These are phyloP conservation scores for Orbilia brochopaga DNA, from an alignment of 2,329 filamentous ascomycete species.

Conservation along the genomic window DNA sequence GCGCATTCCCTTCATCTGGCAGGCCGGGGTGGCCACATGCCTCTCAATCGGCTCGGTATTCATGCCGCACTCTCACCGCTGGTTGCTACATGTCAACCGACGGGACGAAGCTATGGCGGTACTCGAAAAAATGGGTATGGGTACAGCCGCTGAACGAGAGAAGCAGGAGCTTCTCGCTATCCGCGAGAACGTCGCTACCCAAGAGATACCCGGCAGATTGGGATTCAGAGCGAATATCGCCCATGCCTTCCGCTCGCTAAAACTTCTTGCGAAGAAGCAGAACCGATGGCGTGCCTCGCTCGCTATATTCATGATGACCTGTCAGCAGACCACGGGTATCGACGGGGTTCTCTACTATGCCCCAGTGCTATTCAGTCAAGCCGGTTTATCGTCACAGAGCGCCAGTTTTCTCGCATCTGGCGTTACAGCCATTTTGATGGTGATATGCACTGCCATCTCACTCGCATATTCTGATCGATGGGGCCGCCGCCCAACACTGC, in stretches of 20 bases:
- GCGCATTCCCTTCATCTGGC: constrained; percentile 65
- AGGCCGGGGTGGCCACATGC: constrained; percentile 59
- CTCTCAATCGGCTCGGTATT: constrained; percentile 59
- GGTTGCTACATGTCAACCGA: constrained; percentile 62
- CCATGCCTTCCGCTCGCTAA: constrained; percentile 34
- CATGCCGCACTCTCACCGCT: constrained; percentile 66
- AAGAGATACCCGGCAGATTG: constrained; percentile 55
- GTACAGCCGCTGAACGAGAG: constrained; percentile 61
- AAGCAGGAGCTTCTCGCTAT: constrained; percentile 61
- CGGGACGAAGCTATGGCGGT: constrained; percentile 59
- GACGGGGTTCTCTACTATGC: constrained; percentile 70
- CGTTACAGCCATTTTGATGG: constrained; percentile 66
- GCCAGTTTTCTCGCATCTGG: constrained; percentile 68
- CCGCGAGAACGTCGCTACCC: constrained; percentile 43
- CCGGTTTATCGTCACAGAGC: constrained; percentile 64
- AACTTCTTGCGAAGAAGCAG: constrained; percentile 57
- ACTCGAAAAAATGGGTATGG: constrained; percentile 59
- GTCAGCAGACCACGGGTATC: constrained; percentile 68
- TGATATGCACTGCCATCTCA: constrained; percentile 66
- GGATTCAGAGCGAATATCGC: constrained; percentile 29
- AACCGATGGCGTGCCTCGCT: constrained; percentile 61
- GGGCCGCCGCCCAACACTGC: constrained; percentile 64
- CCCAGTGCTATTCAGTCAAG: constrained; percentile 66
- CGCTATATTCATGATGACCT: constrained; percentile 66
- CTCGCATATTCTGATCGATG: constrained; percentile 66